phyloP scores from a whole-genome alignment of 2,329 filamentous ascomycete genomes.

The Colletotrichum magnum region DNA sequence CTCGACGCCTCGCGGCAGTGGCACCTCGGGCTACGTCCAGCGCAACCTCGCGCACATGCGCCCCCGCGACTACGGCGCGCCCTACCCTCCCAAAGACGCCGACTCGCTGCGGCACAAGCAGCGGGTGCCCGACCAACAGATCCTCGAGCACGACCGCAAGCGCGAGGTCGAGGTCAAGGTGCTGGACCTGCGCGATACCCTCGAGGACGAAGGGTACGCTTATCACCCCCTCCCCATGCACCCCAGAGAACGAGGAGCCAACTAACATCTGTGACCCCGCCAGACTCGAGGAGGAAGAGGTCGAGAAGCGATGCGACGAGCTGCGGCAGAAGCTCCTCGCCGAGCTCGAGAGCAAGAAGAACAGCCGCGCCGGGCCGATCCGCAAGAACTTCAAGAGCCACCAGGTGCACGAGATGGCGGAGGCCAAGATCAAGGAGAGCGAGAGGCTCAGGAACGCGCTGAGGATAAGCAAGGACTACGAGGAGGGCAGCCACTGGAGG shows the following conservation, averaged over 20 bases:
- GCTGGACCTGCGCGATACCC: conserved; percentile 87
- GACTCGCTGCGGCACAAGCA: conserved; percentile 80
- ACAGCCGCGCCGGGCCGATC: conserved; percentile 50
- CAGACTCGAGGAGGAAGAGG: conserved; percentile 87
- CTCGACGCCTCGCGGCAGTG: conserved; percentile 91
- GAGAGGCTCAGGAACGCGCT: conserved; percentile 88
- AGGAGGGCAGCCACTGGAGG: conserved; percentile 89
- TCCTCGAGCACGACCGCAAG: conserved; percentile 94
- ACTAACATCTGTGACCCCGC: not conserved
- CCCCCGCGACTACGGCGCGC: conserved; percentile 84
- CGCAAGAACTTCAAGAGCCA: conserved; percentile 83
- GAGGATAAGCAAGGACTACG: conserved; percentile 87
- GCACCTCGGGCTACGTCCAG: conserved; percentile 97
- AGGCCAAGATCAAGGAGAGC: conserved; percentile 96
- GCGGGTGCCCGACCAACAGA: conserved; percentile 90
- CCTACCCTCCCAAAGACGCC: conserved; percentile 79
- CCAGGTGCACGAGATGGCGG: conserved; percentile 95
- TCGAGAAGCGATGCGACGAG: conserved; percentile 74
- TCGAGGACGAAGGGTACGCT: conserved; percentile 87
- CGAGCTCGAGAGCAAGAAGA: conserved; percentile 56
- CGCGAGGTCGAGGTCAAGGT: conserved; percentile 94
- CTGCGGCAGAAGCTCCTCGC: conserved; percentile 57
- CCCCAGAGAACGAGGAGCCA: not conserved
- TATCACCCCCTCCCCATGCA: conserved; percentile 47
- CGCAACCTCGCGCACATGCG: conserved; percentile 91